Percentiles rank a stretch among this genome's conserved stretches.
Evolutionary conservation across 768 basidiomycete species (phyloP).

Genomic region (Zangia roseola): DNA sequence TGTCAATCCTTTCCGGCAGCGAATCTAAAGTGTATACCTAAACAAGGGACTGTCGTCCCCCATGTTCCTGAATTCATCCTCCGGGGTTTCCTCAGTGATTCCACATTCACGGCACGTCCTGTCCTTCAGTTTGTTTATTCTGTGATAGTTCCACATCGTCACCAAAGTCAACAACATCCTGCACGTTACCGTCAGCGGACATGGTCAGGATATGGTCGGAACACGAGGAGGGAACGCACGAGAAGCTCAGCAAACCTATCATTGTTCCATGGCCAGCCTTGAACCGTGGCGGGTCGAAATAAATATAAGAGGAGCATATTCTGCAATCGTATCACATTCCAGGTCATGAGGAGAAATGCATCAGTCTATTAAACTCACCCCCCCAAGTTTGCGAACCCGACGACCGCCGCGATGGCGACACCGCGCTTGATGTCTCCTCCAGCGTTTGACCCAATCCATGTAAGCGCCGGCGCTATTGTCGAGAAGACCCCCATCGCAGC

Average conservation of each 20-base stretch:
- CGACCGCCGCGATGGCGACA: conserved; percentile 48
- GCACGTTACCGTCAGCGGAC: too few species aligned
- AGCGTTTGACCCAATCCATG: conserved; percentile 53
- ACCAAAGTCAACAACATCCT: too few species aligned
- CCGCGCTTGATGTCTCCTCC: conserved; percentile 53
- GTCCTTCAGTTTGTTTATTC: too few species aligned
- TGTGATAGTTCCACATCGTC: too few species aligned
- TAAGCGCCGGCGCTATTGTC: conserved; percentile 40
- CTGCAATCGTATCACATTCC: conserved; percentile 14
- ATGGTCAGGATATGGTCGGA: too few species aligned
- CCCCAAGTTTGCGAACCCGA: conserved; percentile 53
- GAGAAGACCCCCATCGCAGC: conserved; percentile 50
- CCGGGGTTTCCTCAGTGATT: too few species aligned
- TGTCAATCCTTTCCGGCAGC: too few species aligned
- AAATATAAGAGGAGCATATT: conserved; percentile 40
- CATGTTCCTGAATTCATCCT: too few species aligned
- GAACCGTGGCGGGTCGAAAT: conserved; percentile 36
- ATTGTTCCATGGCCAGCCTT: conserved; percentile 32
- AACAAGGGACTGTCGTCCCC: too few species aligned
- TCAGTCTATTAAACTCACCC: conserved; percentile 31
- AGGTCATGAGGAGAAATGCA: conserved; percentile 10
- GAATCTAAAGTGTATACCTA: too few species aligned
- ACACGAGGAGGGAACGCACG: conserved; percentile 2
- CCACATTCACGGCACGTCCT: too few species aligned
- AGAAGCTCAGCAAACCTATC: conserved; percentile 25